Conservation (phyloP, 495 filamentous ascomycete genomes). For the Achaetomiella virescens region DNA sequence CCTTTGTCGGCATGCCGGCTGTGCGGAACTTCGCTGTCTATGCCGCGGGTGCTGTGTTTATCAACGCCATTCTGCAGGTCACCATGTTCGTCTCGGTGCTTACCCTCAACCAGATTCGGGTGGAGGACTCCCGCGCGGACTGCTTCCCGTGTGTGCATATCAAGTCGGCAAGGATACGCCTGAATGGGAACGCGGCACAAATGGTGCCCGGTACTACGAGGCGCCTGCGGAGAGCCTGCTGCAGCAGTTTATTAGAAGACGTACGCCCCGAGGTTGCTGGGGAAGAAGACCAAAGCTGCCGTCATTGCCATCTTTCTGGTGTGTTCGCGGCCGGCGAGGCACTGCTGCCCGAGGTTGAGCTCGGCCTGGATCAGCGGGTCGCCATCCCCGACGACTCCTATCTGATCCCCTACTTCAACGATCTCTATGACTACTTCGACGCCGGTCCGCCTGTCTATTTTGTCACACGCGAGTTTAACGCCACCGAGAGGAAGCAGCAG, state of each 20-base stretch:
- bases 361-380: conserved; percentile 90
- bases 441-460: conserved; percentile 95
- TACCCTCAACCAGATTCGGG: conserved; percentile 79
- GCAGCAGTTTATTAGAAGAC: conserved; percentile 80
- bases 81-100: conserved; percentile 95
- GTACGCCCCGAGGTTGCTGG: conserved; percentile 78
- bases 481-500: conserved; percentile 66
- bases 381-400: conserved; percentile 91
- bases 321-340: conserved; percentile 81
- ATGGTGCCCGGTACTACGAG: conserved; percentile 47
- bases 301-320: conserved; percentile 72
- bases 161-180: conserved; percentile 51
- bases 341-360: conserved; percentile 72
- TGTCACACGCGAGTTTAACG: conserved; percentile 74
- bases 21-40: conserved; percentile 96
- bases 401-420: conserved; percentile 89
- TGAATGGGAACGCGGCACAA: conserved; percentile 34
- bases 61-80: conserved; percentile 90
- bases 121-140: conserved; percentile 81
- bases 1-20: conserved; percentile 93
- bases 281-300: conserved; percentile 66
- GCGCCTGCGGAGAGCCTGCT: conserved; percentile 72
- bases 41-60: conserved; percentile 90
- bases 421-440: conserved; percentile 86
- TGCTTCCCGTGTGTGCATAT: conserved; percentile 86